Evolutionary conservation across 331 rosid genomes (phyloP), one percentile per base, ranked within the genome.

Genomic region (Saraca asoca): DNA sequence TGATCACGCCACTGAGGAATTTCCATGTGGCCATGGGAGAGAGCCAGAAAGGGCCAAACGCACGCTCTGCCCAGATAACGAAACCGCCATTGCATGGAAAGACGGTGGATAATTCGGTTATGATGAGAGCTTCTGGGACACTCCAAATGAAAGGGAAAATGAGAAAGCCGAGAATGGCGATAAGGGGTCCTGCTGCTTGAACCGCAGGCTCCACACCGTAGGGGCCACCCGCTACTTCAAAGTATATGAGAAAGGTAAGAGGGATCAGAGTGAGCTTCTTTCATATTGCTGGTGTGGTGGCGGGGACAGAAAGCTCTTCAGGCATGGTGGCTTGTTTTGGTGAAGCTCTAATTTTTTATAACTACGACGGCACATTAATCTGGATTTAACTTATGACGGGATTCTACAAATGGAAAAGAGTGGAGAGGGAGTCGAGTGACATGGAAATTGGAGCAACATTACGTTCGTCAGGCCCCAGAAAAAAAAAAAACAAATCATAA

Each of bases 191-290:
- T 7, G 77, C 81, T 5, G 81, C 81, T 45, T 65, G 64, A 19
- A 77, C 81, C 1, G 74, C 77, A 2, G 81, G 81, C 55, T 77
- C 81, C 18, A 71, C 81, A 4, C 81, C 77, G 7, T 71, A 77
- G 2, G 81, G 81, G 10, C 81, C 81, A 2, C 81, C 81, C 7
- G 81, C 81, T 0, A 77, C 81, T 59, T 77, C 81, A 29, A 77
- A 77, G 69, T 77, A 77, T n/a, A 77, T 77, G 38, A 77, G 73
- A 58, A 77, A 77, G 63, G 70, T 65, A 3, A 77, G 65, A 18
- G 81, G 81, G 12, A 77, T 43, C 2, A 77, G 48, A 39, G 81
- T 64, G 5, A 77, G 50, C 67, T 72, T 78, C 33, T 71, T 78
- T 2, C 43, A 15, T 7, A 14, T 14, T 7, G 62, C 33, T 7